Evolutionary conservation across 2,329 filamentous ascomycete species (phyloP).

Genomic region (Madurella mycetomatis): DNA sequence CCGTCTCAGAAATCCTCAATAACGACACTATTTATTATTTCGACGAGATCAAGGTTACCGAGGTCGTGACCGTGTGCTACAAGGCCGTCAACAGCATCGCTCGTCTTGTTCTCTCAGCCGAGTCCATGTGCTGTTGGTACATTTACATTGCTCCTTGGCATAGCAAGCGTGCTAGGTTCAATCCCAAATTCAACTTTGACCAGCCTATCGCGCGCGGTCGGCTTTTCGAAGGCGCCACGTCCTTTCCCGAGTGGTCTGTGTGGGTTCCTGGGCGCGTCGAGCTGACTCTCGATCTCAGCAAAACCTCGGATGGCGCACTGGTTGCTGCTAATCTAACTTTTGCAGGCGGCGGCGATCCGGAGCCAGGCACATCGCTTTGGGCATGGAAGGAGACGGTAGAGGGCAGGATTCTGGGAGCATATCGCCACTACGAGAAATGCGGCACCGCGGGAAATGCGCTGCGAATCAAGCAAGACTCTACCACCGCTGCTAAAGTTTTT

Average conservation of each 20-base stretch:
- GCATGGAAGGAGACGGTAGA: conserved; percentile 10
- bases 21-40: conserved; percentile 8
- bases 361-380: neutral
- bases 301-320: neutral
- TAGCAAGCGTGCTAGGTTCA: neutral
- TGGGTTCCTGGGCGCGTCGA: conserved; percentile 10
- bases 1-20: conserved; percentile 2
- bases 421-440: conserved; percentile 10
- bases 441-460: conserved; percentile 18
- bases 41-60: conserved; percentile 18
- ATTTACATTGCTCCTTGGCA: conserved; percentile 16
- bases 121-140: conserved; percentile 10
- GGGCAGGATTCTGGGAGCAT: conserved; percentile 2
- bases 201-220: conserved; percentile 10
- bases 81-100: conserved; percentile 14
- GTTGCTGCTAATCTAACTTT: neutral
- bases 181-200: conserved; percentile 8
- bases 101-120: conserved; percentile 14
- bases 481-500: conserved; percentile 4
- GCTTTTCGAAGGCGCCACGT: neutral
- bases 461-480: neutral
- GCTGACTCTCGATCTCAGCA: neutral
- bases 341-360: neutral
- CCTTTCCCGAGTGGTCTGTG: conserved; percentile 10
- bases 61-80: conserved; percentile 19